A percentile compares a stretch with the other conserved stretches of the same genome.
Conservation (phyloP, 2,329 filamentous ascomycete genomes). For the Cladosporium colombiae region DNA sequence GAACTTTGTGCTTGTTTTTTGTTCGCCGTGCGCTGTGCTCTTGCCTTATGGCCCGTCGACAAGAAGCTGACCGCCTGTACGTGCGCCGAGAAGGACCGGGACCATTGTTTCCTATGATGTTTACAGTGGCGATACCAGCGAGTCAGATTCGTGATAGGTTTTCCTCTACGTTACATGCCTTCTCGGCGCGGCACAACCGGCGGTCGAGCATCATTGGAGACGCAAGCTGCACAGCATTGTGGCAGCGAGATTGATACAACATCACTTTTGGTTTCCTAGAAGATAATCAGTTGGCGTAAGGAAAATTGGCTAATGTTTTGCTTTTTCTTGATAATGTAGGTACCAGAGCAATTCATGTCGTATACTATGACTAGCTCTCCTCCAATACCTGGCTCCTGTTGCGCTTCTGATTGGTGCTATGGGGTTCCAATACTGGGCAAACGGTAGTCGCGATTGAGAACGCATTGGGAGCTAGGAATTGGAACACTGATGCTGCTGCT, state of each 20-base stretch:
- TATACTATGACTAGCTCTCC: conserved; percentile 42
- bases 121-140: conserved; percentile 19
- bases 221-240: neutral
- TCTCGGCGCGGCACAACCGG: neutral
- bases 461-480: neutral
- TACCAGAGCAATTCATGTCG: conserved; percentile 43
- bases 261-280: neutral
- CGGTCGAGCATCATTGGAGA: neutral
- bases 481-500: neutral
- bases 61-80: conserved; percentile 13
- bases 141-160: conserved; percentile 7
- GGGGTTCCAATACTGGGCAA: conserved; percentile 25
- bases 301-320: conserved; percentile 8
- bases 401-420: conserved; percentile 33
- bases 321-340: conserved; percentile 30
- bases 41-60: conserved; percentile 3
- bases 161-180: neutral
- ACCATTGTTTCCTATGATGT: neutral
- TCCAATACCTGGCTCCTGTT: conserved; percentile 34
- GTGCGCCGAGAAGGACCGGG: conserved; percentile 13
- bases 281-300: neutral
- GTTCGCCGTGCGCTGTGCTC: neutral
- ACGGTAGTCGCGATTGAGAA: neutral
- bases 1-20: conserved; percentile 6
- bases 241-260: neutral